Evolutionary conservation across 2,329 filamentous ascomycete genomes (phyloP).

Genomic region (Hypoxylon sp.): DNA sequence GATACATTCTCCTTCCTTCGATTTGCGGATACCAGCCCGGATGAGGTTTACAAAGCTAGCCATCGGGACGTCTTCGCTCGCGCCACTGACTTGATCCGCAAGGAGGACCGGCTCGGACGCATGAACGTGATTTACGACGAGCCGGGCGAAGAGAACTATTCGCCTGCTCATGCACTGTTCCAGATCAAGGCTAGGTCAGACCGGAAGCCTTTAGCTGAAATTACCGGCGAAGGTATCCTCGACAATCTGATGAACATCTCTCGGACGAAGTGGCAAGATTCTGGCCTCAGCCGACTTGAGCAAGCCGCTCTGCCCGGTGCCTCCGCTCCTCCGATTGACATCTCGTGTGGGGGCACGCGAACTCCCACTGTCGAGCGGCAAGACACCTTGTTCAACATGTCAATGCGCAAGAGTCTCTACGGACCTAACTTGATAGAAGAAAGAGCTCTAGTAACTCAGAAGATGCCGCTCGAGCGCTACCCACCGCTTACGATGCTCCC

Average conservation of each 20-base stretch:
- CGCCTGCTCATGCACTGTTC: slow-evolving; percentile 80
- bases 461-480: slow-evolving; percentile 70
- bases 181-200: slow-evolving; percentile 77
- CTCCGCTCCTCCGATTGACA: slow-evolving; percentile 84
- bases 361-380: slow-evolving; percentile 70
- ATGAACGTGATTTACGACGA: slow-evolving; percentile 77
- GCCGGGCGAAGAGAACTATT: slow-evolving; percentile 66
- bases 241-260: slow-evolving; percentile 82
- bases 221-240: slow-evolving; percentile 77
- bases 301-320: slow-evolving; percentile 80
- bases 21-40: slow-evolving; percentile 79
- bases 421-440: slow-evolving; percentile 72
- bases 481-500: slow-evolving; percentile 75
- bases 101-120: slow-evolving; percentile 66
- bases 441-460: slow-evolving; percentile 75
- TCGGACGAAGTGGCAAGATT: slow-evolving; percentile 67
- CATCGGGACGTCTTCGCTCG: slow-evolving; percentile 77
- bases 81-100: slow-evolving; percentile 66
- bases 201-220: slow-evolving; percentile 70
- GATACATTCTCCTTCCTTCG: slow-evolving; percentile 88
- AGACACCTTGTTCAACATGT: slow-evolving; percentile 78
- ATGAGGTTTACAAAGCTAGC: slow-evolving; percentile 75
- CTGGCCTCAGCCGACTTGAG: slow-evolving; percentile 81
- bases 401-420: slow-evolving; percentile 78
- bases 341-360: slow-evolving; percentile 75